Base-by-base conservation (phyloP, 495 filamentous ascomycete genomes). In the Usnea hakonensis region DNA sequence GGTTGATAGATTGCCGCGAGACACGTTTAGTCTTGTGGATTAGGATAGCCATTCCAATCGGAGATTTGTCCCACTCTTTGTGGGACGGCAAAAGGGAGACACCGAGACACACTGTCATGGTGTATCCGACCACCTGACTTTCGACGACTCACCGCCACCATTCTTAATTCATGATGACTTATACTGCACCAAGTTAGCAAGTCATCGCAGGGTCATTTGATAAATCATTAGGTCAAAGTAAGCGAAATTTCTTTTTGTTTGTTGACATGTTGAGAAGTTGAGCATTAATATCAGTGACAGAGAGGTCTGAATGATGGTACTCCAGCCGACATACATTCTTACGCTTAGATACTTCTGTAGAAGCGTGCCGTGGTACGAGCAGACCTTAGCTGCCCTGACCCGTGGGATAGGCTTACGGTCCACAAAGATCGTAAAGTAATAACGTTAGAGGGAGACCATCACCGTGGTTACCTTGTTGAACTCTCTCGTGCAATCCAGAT, bases 1-100 rank as follows among this genome's bases (percentile, higher is more conserved):
- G 37, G 30, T 14, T 38, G 21, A 21, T 5, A 53, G 38, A 38
- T 37, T 54, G 36, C 36, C 41, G 36, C 48, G 30, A 40, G 37
- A 32, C 9, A 33, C 3, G 28, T 55, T n/a, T 40, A 55, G 23
- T 9, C 48, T 6, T 16, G 54, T 43, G 23, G 28, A n/a, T n/a
- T n/a, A n/a, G n/a, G n/a, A 19, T 16, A 62, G 30, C 40, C 60
- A 46, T 37, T 36, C 53, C 38, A 26, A 62, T 56, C 38, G 53
- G 32, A 48, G 36, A 23, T 30, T 43, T 48, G 11, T n/a, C 53
- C 55, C 32, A 62, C 36, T 41, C 32, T 30, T 1, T 35, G n/a
- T 35, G 35, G 30, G 26, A 41, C 58, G 58, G 58, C 46, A 36
- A 23, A 23, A 50, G 23, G 52, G 32, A 32, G 32, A 41, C 14